Base-by-base conservation (phyloP, 2,329 filamentous ascomycete genomes). In the Botrytis hyacinthi region DNA sequence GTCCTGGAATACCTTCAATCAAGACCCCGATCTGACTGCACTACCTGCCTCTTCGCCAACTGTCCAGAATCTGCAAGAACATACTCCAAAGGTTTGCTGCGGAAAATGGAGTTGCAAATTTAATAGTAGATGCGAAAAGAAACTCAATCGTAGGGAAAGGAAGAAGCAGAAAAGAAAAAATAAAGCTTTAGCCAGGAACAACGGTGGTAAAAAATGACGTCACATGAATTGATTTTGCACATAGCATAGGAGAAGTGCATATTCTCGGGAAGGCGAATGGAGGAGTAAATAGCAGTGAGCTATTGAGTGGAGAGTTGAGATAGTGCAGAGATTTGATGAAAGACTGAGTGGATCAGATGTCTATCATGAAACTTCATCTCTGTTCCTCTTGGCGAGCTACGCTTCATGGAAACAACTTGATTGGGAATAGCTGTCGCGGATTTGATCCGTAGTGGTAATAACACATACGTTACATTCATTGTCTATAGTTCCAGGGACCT, bases 351-450 rank as follows among this genome's bases (percentile, higher is more conserved):
- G 12, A 54, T 54, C 5, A n/a, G 26, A 16, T 54, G 0, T n/a
- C 14, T 54, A 6, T 54, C 2, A 7, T 54, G 5, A 6, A 14
- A 0, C 1, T 6, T 16, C 5, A 16, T 7, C 4, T n/a, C 0
- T 16, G n/a, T 14, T 4, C 12, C 12, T n/a, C 4, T 7, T 4
- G 22, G n/a, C 4, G 26, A n/a, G 26, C 26, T 54, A 9, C 37
- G 37, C 37, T 37, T 37, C 37, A 37, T 6, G 16, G 26, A 7
- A n/a, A n/a, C 10, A 54, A 54, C n/a, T 12, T 54, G 8, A n/a
- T 7, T 5, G 5, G 9, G 4, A 16, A 54, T 3, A 4, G 5
- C 5, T 5, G 48, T 54, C 26, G 26, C 5, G 26, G 26, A 16
- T 0, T 54, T 54, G 1, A n/a, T 16, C 18, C 26, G 51, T 7